Percentiles rank a stretch among this genome's conserved stretches.
Evolutionary conservation across 345 rosid genomes (phyloP).

Genomic region (Murraya koenigii): DNA sequence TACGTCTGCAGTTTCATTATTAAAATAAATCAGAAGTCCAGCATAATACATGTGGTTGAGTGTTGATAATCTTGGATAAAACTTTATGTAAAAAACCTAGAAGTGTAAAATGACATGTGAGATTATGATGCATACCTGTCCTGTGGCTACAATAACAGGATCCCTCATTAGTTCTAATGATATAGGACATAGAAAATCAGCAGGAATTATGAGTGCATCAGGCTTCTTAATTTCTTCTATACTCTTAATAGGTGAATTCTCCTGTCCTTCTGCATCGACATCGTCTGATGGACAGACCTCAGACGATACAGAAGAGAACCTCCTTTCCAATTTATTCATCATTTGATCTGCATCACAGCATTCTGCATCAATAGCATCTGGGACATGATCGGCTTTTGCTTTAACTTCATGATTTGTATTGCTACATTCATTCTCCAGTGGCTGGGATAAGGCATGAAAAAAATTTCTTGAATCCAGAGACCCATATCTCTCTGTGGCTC

Average conservation of each 20-base stretch:
- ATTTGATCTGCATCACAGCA: slow-evolving; percentile 22
- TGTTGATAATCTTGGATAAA: neutral
- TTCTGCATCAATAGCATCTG: slow-evolving; percentile 15
- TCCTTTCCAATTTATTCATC: slow-evolving; percentile 28
- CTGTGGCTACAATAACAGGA: slow-evolving; percentile 94
- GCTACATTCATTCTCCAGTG: slow-evolving; percentile 35
- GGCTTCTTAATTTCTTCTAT: slow-evolving; percentile 53
- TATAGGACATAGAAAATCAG: slow-evolving; percentile 85
- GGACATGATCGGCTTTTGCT: slow-evolving; percentile 29
- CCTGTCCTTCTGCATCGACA: slow-evolving; percentile 36
- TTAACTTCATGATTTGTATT: slow-evolving; percentile 30
- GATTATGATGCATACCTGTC: slow-evolving; percentile 54
- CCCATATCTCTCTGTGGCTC: slow-evolving; percentile 75
- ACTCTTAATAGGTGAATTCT: slow-evolving; percentile 36
- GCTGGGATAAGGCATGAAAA: slow-evolving; percentile 47
- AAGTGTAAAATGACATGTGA: neutral
- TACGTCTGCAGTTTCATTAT: slow-evolving; percentile 65
- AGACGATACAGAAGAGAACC: slow-evolving; percentile 33
- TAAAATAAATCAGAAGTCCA: slow-evolving; percentile 13
- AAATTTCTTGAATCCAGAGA: slow-evolving; percentile 45
- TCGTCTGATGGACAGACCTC: slow-evolving; percentile 34
- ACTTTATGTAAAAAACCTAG: neutral
- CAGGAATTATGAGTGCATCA: slow-evolving; percentile 57
- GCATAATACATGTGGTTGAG: neutral
- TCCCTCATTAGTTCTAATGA: slow-evolving; percentile 93